These are phyloP conservation scores for Phytophthora tentaculata DNA, from an alignment of 352 stramenopile genomes.

Conservation along the genomic window DNA sequence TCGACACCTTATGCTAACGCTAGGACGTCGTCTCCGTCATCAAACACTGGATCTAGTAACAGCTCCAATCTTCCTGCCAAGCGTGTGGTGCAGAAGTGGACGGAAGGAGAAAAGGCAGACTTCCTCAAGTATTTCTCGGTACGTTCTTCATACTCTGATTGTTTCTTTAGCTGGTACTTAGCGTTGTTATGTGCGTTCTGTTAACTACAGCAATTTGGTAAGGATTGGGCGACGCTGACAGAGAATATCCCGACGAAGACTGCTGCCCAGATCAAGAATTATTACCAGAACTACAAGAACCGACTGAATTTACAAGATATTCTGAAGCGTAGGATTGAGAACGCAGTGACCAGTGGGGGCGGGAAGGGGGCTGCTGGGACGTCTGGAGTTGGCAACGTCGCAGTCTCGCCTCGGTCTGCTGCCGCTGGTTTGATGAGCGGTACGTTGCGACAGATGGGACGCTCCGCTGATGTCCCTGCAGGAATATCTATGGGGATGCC, in stretches of 20 bases:
- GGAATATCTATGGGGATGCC: conserved; percentile 31
- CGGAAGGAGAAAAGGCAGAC: conserved; percentile 85
- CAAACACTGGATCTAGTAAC: conserved; percentile 23
- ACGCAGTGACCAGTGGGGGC: conserved; percentile 33
- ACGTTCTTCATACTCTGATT: conserved; percentile 23
- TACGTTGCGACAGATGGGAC: conserved; percentile 34
- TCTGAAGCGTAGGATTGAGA: conserved; percentile 80
- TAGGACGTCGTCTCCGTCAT: conserved; percentile 24
- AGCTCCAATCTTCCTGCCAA: conserved; percentile 50
- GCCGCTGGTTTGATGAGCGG: conserved; percentile 42
- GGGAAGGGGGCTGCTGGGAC: conserved; percentile 10
- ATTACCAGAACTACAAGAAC: conserved; percentile 95
- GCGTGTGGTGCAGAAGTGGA: conserved; percentile 92
- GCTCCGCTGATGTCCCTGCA: conserved; percentile 23
- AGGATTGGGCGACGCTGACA: conserved; percentile 89
- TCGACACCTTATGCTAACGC: conserved; percentile 21
- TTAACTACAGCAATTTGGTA: conserved; percentile 77
- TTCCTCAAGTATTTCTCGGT: conserved; percentile 91
- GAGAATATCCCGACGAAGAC: conserved; percentile 91
- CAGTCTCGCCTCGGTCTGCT: conserved; percentile 42
- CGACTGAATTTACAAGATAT: conserved; percentile 89
- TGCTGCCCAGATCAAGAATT: conserved; percentile 92
- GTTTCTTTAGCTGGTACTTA: not conserved
- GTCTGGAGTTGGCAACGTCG: conserved; percentile 18
- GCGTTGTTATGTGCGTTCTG: conserved; percentile 15